phyloP scores from a whole-genome alignment of 148 eudicot genomes.

The Mesembryanthemum crystallinum region DNA sequence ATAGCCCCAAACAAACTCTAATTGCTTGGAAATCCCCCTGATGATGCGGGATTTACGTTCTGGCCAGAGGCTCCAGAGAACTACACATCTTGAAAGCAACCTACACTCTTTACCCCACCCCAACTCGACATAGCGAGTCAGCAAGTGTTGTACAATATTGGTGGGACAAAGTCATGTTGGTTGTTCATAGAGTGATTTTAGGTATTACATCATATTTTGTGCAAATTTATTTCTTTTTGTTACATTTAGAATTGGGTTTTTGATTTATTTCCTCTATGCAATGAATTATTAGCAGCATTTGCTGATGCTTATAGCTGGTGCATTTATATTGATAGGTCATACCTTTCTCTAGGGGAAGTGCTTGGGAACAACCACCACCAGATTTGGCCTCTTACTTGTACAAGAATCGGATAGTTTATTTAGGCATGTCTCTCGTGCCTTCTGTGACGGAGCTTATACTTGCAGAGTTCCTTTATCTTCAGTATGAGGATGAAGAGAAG shows the following conservation, averaged over 20 bases:
- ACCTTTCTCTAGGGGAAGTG: constrained; percentile 80
- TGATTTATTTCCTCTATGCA: background rate
- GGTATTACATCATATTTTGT: background rate
- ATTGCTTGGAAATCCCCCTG: too few species aligned
- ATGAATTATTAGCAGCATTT: background rate
- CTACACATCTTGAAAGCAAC: too few species aligned
- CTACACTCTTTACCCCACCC: too few species aligned
- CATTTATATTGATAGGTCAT: constrained; percentile 52
- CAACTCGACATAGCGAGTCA: too few species aligned
- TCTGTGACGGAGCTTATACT: constrained; percentile 70
- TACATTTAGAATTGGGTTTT: background rate
- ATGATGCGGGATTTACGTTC: too few species aligned
- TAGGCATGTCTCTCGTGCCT: constrained; percentile 80
- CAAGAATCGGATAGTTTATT: constrained; percentile 79
- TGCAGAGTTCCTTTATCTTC: constrained; percentile 81
- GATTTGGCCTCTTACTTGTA: constrained; percentile 83
- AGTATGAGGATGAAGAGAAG: constrained; percentile 65
- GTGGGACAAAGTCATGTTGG: too few species aligned
- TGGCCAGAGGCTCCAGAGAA: too few species aligned
- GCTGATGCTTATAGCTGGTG: background rate
- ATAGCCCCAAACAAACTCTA: too few species aligned
- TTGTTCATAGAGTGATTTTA: background rate
- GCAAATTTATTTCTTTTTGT: background rate
- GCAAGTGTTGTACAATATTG: too few species aligned
- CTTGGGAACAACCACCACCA: constrained; percentile 93